Base-by-base conservation (phyloP, 2,329 filamentous ascomycete genomes). In the Ilyonectria destructans region DNA sequence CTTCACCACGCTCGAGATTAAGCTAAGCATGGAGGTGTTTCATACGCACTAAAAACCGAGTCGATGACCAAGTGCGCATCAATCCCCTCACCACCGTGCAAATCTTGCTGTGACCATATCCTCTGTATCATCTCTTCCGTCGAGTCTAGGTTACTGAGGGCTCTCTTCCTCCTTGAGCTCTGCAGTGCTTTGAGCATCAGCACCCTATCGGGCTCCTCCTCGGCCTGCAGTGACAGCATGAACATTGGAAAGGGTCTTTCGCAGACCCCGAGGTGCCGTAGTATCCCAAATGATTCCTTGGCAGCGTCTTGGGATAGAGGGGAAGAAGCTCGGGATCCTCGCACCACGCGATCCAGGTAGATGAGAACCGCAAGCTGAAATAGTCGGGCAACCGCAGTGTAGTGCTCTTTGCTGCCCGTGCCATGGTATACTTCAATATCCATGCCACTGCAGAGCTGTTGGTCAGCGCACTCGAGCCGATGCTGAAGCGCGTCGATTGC, bases 191-290 rank as follows among this genome's bases (percentile, higher is more conserved):
- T n/a, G 9, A 65, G 29, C 31, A 65, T 54, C 3, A 65, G 17
- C 7, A 58, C 46, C 10, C 62, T 40, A 4, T 65, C 62, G 7
- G 56, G 13, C 7, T 59, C 56, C 17, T 65, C 29, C 19, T 59
- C 55, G 2, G 62, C 55, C 10, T 65, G 62, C 9, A 65, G 19
- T 4, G 62, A 45, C 4, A 65, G 17, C 2, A 65, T 48, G 7
- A 65, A 59, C 48, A 65, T 65, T 21, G 62, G 62, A 19, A 65
- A 65, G 23, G 62, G 62, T 6, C 56, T 48, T 26, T 65, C 62
- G 19, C 62, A 65, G 3, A 58, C 49, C n/a, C 48, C 29, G n/a
- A 65, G 37, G 19, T 56, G 21, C 17, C 10, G 48, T 6, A 65
- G 21, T 19, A 54, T 46, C 9, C 10, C 40, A 31, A 65, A 55